Conservation (phyloP, 179 eudicot species). For the Heliamphora pulchella region DNA sequence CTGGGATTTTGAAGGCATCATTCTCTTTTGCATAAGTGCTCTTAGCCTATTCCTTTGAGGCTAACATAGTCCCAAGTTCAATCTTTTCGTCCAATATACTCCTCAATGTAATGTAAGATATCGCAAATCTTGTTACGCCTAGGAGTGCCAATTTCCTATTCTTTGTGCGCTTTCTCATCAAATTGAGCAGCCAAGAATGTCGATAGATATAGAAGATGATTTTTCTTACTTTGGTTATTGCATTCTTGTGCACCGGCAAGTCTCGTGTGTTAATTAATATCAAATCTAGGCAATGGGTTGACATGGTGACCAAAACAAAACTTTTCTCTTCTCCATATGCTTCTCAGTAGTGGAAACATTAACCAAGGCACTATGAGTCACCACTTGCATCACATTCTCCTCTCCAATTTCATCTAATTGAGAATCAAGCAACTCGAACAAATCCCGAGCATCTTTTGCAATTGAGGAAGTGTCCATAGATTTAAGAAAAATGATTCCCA, state of each 20-base stretch:
- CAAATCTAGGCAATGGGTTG: not conserved
- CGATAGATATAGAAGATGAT: not conserved
- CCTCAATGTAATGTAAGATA: not conserved
- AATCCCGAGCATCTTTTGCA: too few species aligned
- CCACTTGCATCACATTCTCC: too few species aligned
- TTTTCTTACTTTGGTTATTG: too few species aligned
- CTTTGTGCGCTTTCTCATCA: not conserved
- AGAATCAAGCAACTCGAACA: too few species aligned
- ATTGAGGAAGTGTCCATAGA: too few species aligned
- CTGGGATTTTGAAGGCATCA: not conserved
- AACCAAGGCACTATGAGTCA: too few species aligned
- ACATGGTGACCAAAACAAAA: not conserved
- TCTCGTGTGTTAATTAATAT: too few species aligned
- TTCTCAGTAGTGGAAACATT: not conserved
- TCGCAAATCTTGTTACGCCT: not conserved
- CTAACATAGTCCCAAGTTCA: not conserved
- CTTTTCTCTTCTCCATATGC: not conserved
- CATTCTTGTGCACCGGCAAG: too few species aligned
- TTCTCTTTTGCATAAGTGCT: not conserved
- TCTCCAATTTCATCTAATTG: too few species aligned
- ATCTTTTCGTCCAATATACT: not conserved
- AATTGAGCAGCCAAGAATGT: not conserved
- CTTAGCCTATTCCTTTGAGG: not conserved
- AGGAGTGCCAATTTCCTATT: not conserved
- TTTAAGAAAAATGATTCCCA: too few species aligned